Evolutionary conservation across 257 asterid genomes (phyloP).

Genomic region (Lantana camara): DNA sequence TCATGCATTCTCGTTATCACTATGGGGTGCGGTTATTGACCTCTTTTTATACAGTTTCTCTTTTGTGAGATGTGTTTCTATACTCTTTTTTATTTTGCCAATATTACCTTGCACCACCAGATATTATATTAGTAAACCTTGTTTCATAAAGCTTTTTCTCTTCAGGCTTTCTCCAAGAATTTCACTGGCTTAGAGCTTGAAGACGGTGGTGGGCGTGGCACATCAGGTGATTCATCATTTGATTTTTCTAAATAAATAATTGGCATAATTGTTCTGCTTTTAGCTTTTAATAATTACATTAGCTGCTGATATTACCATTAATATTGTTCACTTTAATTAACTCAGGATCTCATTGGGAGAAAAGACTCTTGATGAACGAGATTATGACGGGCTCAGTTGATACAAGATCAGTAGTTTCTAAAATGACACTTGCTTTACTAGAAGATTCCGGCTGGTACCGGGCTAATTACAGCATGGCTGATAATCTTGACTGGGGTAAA

Average conservation of each 20-base stretch:
- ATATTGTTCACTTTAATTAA: conserved; percentile 1
- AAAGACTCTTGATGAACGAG: conserved; percentile 80
- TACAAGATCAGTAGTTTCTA: conserved; percentile 79
- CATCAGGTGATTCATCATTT: conserved; percentile 59
- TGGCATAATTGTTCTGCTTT: not conserved
- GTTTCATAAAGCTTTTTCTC: conserved; percentile 3
- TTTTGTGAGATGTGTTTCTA: conserved; percentile 1
- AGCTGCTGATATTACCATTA: not conserved
- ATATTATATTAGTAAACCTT: not conserved
- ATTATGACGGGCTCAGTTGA: conserved; percentile 89
- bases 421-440: conserved; percentile 82
- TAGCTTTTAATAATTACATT: not conserved
- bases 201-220: conserved; percentile 92
- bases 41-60: conserved; percentile 1
- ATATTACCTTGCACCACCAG: not conserved
- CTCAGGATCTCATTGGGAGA: conserved; percentile 91
- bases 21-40: conserved; percentile 54
- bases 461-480: conserved; percentile 80
- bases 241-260: not conserved
- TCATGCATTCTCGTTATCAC: conserved; percentile 78
- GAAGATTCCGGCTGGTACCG: conserved; percentile 90
- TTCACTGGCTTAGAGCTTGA: conserved; percentile 84
- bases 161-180: conserved; percentile 72
- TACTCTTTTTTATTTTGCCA: not conserved
- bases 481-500: conserved; percentile 78